Percentiles rank a stretch among this genome's conserved stretches.
These are phyloP conservation scores for Candida albicans DNA, from an alignment of 1,139 yeast genomes.

Conservation along the genomic window DNA sequence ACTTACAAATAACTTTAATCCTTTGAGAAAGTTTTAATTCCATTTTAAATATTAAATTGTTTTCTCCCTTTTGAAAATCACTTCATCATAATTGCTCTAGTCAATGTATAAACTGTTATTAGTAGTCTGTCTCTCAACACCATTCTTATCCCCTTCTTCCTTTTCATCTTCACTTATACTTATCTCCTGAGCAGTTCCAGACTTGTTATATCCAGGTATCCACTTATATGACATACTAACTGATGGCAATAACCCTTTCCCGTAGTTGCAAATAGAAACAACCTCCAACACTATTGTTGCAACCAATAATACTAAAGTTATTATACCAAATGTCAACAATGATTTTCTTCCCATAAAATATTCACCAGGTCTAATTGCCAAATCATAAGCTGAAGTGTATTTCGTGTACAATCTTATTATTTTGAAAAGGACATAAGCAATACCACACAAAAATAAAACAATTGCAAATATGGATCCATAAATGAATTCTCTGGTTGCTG, in stretches of 20 bases:
- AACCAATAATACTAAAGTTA: conserved; percentile 42
- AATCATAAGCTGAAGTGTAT: conserved; percentile 30
- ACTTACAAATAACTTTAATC: too few relatives aligned
- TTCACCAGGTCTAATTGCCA: conserved; percentile 26
- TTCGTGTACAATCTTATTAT: conserved; percentile 49
- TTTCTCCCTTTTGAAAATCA: too few relatives aligned
- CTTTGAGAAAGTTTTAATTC: too few relatives aligned
- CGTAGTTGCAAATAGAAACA: conserved; percentile 37
- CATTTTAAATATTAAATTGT: too few relatives aligned
- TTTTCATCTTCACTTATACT: conserved; percentile 9
- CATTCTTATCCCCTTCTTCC: not conserved
- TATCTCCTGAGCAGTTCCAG: conserved; percentile 3
- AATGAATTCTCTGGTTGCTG: conserved; percentile 38
- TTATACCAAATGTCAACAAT: conserved; percentile 47
- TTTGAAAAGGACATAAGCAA: conserved; percentile 53
- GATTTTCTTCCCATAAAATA: conserved; percentile 52
- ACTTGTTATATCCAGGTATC: conserved; percentile 13
- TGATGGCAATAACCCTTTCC: conserved; percentile 38
- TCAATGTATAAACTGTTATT: conserved; percentile 5
- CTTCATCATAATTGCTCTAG: not conserved
- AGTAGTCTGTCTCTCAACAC: not conserved
- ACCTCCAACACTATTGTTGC: conserved; percentile 39
- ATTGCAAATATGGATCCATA: conserved; percentile 31
- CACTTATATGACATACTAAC: conserved; percentile 26
- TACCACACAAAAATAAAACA: conserved; percentile 38